Evolutionary conservation across 768 basidiomycete species (phyloP), one percentile per base, ranked within the genome.

Genomic region (Phlebiopsis flavidoalba): DNA sequence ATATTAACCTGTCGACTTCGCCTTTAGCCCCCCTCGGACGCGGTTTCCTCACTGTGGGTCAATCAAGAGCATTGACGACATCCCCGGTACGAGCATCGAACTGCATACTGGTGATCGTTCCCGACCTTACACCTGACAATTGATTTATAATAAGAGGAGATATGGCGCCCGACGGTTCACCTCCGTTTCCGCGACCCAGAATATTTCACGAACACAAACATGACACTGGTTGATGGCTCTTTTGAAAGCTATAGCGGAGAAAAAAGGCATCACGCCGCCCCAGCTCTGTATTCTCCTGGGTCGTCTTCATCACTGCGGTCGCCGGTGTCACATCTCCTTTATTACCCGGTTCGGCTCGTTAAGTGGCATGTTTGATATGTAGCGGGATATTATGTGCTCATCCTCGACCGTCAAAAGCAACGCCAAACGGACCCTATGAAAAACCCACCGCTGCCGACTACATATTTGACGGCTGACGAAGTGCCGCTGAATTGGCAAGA

Each of bases 11-110:
- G 26, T 2, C 26, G 26, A 43, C 10, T 43, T 43, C 11, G 11
- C 37, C 37, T 43, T 17, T 43, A 86, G 80, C 35, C 83, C 84
- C n/a, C 0, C 76, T 85, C 0, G 83, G 84, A 5, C 72, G 75
- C 17, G 83, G 84, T 2, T 75, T 84, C 68, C 71, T 86, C 36
- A 80, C 80, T 0, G n/a, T n/a, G n/a, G 83, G 84, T 0, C 68
- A 77, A 75, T 84, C 67, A 81, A 78, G 65, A 71, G 63, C 17
- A 56, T 55, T 7, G 65, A 69, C 5, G 52, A 53, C n/a, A 35
- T 53, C 5, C 50, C 50, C 7, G 50, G 50, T 52, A 24, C 10
- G 50, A 15, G 14, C 11, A 8, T 1, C 50, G 17, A n/a, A n/a
- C n/a, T n/a, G n/a, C n/a, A n/a, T 8, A 46, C 15, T 19, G 45